Percentiles rank a stretch among this genome's conserved stretches.
Conservation (phyloP, 2,329 filamentous ascomycete genomes). For the Scorias spongiosa region DNA sequence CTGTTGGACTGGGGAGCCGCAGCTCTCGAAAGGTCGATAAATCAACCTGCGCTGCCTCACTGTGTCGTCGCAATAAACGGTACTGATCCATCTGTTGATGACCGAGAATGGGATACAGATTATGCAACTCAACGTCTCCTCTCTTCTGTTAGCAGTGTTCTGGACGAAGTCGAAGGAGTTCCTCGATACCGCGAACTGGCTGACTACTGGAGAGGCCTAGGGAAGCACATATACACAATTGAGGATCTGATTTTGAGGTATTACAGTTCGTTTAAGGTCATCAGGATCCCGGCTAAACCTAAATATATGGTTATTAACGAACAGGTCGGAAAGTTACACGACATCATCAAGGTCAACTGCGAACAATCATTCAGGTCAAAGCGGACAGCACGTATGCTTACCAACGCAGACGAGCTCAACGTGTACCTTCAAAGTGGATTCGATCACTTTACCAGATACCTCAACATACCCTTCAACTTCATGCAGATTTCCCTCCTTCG, state of each 20-base stretch:
- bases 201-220: constrained; percentile 26
- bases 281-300: constrained; percentile 33
- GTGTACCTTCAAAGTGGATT: constrained; percentile 35
- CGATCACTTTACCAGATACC: constrained; percentile 32
- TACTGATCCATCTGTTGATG: constrained; percentile 18
- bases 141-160: constrained; percentile 16
- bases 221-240: constrained; percentile 28
- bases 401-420: constrained; percentile 31
- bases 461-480: constrained; percentile 37
- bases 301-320: constrained; percentile 34
- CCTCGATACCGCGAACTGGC: constrained; percentile 24
- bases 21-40: constrained; percentile 37
- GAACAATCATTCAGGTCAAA: constrained; percentile 28
- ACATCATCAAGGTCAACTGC: constrained; percentile 27
- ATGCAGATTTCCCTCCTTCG: constrained; percentile 30
- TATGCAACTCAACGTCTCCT: constrained; percentile 20
- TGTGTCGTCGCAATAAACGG: constrained; percentile 36
- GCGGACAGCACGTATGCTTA: constrained; percentile 31
- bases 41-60: constrained; percentile 40
- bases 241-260: constrained; percentile 35
- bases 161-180: constrained; percentile 18
- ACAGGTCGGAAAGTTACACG: constrained; percentile 33
- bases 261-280: constrained; percentile 32
- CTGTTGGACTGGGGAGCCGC: constrained; percentile 37
- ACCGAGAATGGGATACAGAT: constrained; percentile 20